Evolutionary conservation across 176 grass and related monocot species (phyloP), one percentile per base, ranked within the genome.

Genomic region (Guadua angustifolia): DNA sequence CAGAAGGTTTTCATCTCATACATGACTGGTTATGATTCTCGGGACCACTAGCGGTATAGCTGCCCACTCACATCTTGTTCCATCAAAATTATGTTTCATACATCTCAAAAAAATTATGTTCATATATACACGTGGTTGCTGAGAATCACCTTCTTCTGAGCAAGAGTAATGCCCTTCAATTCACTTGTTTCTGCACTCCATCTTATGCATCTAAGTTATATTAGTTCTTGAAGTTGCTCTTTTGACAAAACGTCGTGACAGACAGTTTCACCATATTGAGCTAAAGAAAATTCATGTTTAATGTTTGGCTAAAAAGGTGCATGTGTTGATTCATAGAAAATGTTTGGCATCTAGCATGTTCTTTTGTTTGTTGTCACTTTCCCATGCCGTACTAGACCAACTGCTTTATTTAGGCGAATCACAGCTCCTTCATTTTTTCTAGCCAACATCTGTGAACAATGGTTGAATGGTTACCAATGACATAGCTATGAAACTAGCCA

Each of bases 1-100:
- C 90, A 95, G 79, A 95, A 79, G 85, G 91, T 98, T 85, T 95
- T 92, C 46, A 73, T 95, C 68, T 98, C 95, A 50, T 98, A 98
- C 84, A 85, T 88, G 81, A 88, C 89, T 88, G 89, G 92, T 82
- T 94, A 92, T 89, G 85, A 88, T 85, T 89, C 85, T 80, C n/a
- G 95, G 95, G 69, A 88, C 83, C 84, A 93, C 91, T 78, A 98
- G 83, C 91, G 95, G 95, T 94, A 93, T 66, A 77, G 63, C 66
- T 81, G 53, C 38, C 14, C 52, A 86, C 24, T 49, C 40, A 42
- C 12, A 79, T 51, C n/a, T 9, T 66, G 16, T 51, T 64, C 19
- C 15, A 50, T 51, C 9, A 46, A 50, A 16, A 16, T 80, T 43
- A 43, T 43, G 42, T 43, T 43, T 43, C 42, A 9, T 43, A 43